These are phyloP conservation scores for Stereocaulon alpinum DNA, from an alignment of 495 filamentous ascomycete genomes.

Conservation along the genomic window DNA sequence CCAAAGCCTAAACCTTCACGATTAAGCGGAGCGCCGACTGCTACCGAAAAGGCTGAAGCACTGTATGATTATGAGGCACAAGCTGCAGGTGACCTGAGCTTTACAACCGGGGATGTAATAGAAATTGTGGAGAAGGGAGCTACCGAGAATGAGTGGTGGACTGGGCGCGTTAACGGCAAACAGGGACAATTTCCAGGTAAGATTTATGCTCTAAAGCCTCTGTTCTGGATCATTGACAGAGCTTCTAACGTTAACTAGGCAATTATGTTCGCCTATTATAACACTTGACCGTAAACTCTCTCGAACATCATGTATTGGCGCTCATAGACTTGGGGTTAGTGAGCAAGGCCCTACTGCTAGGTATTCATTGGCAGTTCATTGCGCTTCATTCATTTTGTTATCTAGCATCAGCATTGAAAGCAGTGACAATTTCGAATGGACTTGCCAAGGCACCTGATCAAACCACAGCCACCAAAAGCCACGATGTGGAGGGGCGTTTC, in stretches of 20 bases:
- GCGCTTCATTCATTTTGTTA: not conserved
- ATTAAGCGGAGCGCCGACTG: constrained; percentile 49
- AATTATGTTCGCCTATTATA: constrained; percentile 20
- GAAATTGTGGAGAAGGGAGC: constrained; percentile 70
- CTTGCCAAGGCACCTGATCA: not conserved
- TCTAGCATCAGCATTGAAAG: not conserved
- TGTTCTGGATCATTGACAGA: not conserved
- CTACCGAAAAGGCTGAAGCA: constrained; percentile 65
- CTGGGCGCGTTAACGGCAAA: constrained; percentile 61
- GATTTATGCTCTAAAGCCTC: constrained; percentile 21
- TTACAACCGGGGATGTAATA: constrained; percentile 81
- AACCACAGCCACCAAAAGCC: not conserved
- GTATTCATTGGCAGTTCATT: not conserved
- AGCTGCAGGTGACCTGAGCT: constrained; percentile 88
- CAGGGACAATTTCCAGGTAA: constrained; percentile 91
- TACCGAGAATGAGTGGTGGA: constrained; percentile 98
- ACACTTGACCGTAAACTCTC: not conserved
- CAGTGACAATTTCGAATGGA: not conserved
- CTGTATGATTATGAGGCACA: constrained; percentile 95
- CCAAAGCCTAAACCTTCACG: constrained; percentile 81
- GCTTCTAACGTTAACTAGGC: constrained; percentile 9
- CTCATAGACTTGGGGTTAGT: not conserved
- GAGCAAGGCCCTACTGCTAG: not conserved
- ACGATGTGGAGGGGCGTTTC: not conserved
- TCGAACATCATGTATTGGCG: too few relatives aligned